Base-by-base conservation (phyloP, 768 basidiomycete genomes). In the Hygrocybe punicea region DNA sequence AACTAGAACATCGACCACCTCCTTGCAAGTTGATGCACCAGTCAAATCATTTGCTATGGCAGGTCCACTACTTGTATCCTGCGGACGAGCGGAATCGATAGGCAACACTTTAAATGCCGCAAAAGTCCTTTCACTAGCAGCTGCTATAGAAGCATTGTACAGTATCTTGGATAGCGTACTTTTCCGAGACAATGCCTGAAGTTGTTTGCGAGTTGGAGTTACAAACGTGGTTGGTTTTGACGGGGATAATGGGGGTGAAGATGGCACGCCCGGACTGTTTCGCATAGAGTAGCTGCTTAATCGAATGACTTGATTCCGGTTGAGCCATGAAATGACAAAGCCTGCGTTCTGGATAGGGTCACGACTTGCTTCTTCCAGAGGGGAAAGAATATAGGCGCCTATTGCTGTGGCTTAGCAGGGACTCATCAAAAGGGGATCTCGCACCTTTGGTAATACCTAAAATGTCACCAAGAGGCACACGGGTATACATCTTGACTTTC, bases 331-430 rank as follows among this genome's bases (percentile, higher is more conserved):
- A 49, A 98, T 69, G 2, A 85, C 70, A 68, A 98, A 92, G 1
- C 97, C 96, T 42, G 86, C 86, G 66, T 98, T 98, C 73, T 98
- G 92, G 17, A 78, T 67, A 0, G 89, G 84, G 69, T 97, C 92
- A 14, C 94, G 84, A 62, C 91, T 93, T 0, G 91, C 85, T 69
- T 96, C 93, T 71, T 98, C 93, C 2, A 98, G 78, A 2, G 95
- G 87, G 1, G 95, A 97, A 40, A 98, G 73, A 58, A 98, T 98
- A 68, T 98, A 99, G 45, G 91, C 85, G n/a, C 95, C 95, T 94
- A 54, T 17, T 57, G 50, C 24, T 58, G n/a, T 23, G 55, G 58
- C 36, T 40, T 55, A 33, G 24, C n/a, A 29, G 23, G 34, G 16
- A 23, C 14, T 7, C 11, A 37, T 23, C 17, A 23, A 47, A 6